Percentiles rank a stretch among this genome's conserved stretches.
These are phyloP conservation scores for Haplosporangium sp. DNA, from an alignment of 371 early-diverging fungal species.

Conservation along the genomic window DNA sequence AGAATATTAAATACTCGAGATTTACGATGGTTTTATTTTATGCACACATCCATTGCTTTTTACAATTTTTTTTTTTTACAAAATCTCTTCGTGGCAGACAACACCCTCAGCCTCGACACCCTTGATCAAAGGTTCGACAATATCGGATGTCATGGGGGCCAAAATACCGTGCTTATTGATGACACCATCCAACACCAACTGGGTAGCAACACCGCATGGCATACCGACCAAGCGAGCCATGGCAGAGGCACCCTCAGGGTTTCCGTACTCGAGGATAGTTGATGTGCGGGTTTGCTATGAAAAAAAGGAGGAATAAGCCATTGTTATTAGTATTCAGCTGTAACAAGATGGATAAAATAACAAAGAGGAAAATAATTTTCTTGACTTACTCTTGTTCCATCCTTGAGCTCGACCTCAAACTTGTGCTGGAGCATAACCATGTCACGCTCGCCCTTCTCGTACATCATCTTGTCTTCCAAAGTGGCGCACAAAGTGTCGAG, in stretches of 20 bases:
- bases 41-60: background rate
- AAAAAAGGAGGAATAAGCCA: background rate
- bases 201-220: conserved; percentile 96
- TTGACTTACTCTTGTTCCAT: conserved; percentile 64
- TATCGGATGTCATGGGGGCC: conserved; percentile 92
- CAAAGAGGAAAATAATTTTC: background rate
- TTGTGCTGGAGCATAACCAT: conserved; percentile 97
- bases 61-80: conserved; percentile 61
- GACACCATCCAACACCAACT: conserved; percentile 88
- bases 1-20: background rate
- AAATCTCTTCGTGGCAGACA: conserved; percentile 84
- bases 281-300: conserved; percentile 84
- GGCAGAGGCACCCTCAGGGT: conserved; percentile 85
- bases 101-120: conserved; percentile 91
- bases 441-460: conserved; percentile 93
- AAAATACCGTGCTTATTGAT: conserved; percentile 85
- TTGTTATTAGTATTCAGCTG: background rate
- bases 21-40: background rate
- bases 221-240: conserved; percentile 99
- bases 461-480: conserved; percentile 94
- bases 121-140: conserved; percentile 92
- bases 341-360: background rate
- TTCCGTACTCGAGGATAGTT: conserved; percentile 93
- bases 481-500: conserved; percentile 96
- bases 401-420: conserved; percentile 90